These are phyloP conservation scores for Sarocladium oryzae DNA, from an alignment of 2,329 filamentous ascomycete genomes.

Conservation along the genomic window DNA sequence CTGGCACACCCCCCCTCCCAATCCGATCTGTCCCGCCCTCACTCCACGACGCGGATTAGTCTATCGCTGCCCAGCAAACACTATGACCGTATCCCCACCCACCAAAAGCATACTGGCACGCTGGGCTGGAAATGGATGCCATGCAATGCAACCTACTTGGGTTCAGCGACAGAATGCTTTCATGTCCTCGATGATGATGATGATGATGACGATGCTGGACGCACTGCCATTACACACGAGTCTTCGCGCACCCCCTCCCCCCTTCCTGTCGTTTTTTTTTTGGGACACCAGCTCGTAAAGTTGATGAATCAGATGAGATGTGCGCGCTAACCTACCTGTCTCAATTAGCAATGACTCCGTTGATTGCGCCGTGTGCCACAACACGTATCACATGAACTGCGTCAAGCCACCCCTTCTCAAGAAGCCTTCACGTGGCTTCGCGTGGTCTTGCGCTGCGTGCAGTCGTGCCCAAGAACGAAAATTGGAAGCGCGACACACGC, in stretches of 20 bases:
- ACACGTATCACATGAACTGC: conserved; percentile 98
- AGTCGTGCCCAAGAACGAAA: conserved; percentile 93
- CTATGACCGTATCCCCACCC: conserved; percentile 7
- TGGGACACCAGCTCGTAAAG: neutral
- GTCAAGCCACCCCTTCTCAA: conserved; percentile 87
- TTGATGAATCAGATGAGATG: neutral
- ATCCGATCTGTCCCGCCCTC: conserved; percentile 9
- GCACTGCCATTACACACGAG: no score
- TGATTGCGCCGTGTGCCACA: conserved; percentile 89
- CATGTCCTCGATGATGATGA: no score
- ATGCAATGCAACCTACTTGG: neutral
- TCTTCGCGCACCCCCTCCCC: no score
- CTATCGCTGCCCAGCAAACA: conserved; percentile 7
- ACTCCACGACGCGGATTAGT: conserved; percentile 7
- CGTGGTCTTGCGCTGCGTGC: conserved; percentile 94
- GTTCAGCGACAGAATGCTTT: no score
- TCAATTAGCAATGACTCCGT: conserved; percentile 76
- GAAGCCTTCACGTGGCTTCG: conserved; percentile 95
- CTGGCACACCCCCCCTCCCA: conserved; percentile 8
- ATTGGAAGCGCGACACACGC: conserved; percentile 82
- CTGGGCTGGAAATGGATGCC: neutral
- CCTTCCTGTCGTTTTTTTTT: conserved; percentile 9
- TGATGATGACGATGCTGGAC: no score
- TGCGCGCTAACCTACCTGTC: conserved; percentile 6
- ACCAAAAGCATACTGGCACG: neutral